A percentile compares a stretch with the other conserved stretches of the same genome.
These are phyloP conservation scores for Dactylellina leptospora DNA, from an alignment of 2,329 filamentous ascomycete species.

Conservation along the genomic window DNA sequence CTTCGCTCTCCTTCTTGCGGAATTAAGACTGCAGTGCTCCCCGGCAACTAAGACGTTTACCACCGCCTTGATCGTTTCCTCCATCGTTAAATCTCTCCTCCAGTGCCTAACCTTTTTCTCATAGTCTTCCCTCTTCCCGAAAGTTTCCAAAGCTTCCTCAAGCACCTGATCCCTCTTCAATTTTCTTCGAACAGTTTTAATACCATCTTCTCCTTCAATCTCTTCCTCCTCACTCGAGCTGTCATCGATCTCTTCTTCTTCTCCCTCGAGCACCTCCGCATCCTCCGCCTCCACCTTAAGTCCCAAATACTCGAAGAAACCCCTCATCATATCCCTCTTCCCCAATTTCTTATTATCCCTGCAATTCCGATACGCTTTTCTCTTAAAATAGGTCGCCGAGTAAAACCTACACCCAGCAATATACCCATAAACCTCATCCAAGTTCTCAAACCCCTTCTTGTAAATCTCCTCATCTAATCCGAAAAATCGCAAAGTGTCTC, in stretches of 20 bases:
- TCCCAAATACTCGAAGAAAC: slow-evolving; percentile 56
- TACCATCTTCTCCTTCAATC: not conserved
- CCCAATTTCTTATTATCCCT: slow-evolving; percentile 53
- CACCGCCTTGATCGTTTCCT: slow-evolving; percentile 63
- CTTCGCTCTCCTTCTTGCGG: slow-evolving; percentile 60
- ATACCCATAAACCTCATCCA: slow-evolving; percentile 71
- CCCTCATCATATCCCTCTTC: slow-evolving; percentile 56
- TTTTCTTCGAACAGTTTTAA: slow-evolving; percentile 6
- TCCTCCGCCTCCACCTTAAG: slow-evolving; percentile 38
- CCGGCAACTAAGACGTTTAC: slow-evolving; percentile 60
- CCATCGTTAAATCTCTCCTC: slow-evolving; percentile 60
- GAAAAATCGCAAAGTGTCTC: slow-evolving; percentile 69
- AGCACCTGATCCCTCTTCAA: slow-evolving; percentile 64
- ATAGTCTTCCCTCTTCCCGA: slow-evolving; percentile 64
- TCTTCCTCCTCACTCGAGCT: not conserved
- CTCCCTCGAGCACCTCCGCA: slow-evolving; percentile 8
- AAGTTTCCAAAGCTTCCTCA: slow-evolving; percentile 66
- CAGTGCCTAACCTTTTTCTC: slow-evolving; percentile 62
- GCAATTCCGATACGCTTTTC: slow-evolving; percentile 53
- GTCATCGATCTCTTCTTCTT: not conserved
- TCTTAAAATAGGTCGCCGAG: slow-evolving; percentile 60
- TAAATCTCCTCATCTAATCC: slow-evolving; percentile 67
- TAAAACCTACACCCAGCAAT: slow-evolving; percentile 69
- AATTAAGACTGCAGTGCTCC: slow-evolving; percentile 56
- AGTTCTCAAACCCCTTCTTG: slow-evolving; percentile 66